phyloP scores from a whole-genome alignment of 495 filamentous ascomycete species.

The Xylaria longipes region DNA sequence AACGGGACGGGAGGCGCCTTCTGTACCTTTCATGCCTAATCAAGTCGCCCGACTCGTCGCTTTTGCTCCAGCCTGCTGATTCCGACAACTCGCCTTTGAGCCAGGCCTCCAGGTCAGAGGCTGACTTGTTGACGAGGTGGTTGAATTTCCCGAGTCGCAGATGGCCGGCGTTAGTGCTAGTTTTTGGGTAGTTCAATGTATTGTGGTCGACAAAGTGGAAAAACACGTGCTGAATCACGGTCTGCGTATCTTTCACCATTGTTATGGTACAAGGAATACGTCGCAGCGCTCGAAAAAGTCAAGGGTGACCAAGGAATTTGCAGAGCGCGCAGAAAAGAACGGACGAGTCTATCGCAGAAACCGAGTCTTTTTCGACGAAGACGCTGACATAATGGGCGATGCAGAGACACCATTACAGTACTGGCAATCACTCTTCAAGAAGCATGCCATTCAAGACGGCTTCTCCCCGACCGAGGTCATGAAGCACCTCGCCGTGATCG shows the following conservation, averaged over 20 bases:
- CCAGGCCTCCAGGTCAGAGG: not conserved
- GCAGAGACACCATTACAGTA: too few species aligned
- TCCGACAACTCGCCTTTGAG: not conserved
- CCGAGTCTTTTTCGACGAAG: too few species aligned
- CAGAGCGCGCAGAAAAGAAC: too few species aligned
- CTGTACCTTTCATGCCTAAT: not conserved
- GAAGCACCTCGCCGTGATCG: too few species aligned
- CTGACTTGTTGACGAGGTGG: not conserved
- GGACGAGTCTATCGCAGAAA: too few species aligned
- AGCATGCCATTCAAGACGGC: too few species aligned
- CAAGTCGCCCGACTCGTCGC: not conserved
- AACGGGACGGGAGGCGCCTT: not conserved
- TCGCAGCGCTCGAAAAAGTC: too few species aligned
- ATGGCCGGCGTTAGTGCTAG: not conserved
- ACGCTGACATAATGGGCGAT: too few species aligned
- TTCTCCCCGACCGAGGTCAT: too few species aligned
- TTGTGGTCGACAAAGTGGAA: not conserved
- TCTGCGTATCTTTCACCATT: conserved; percentile 1
- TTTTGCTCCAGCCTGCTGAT: not conserved
- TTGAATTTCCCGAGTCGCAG: not conserved
- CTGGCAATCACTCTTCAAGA: too few species aligned
- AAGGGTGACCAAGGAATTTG: too few species aligned
- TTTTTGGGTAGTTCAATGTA: not conserved
- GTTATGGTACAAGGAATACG: too few species aligned
- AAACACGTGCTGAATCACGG: not conserved